Evolutionary conservation across 768 basidiomycete species (phyloP).

Genomic region (Russula griseocarnosa): DNA sequence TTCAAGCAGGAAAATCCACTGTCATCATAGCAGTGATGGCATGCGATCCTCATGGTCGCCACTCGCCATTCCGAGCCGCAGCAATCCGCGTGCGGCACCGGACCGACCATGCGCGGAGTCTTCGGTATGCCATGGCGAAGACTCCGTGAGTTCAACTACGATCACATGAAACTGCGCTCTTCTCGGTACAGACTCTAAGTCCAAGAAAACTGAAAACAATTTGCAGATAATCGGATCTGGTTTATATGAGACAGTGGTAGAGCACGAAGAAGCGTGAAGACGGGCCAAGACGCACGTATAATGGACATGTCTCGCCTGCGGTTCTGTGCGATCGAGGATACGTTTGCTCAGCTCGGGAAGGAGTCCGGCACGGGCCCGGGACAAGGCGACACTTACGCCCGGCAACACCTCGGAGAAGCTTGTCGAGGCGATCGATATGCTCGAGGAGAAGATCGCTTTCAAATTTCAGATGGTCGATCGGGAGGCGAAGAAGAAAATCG

Average conservation of each 20-base stretch:
- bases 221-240: no score
- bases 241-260: constrained; percentile 79
- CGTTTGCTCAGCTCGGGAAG: constrained; percentile 67
- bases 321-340: constrained; percentile 64
- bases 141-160: no score
- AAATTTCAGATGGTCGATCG: constrained; percentile 87
- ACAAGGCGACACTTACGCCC: constrained; percentile 39
- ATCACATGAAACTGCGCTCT: no score
- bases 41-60: no score
- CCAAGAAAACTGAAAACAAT: no score
- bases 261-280: constrained; percentile 77
- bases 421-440: constrained; percentile 72
- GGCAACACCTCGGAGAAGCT: constrained; percentile 74
- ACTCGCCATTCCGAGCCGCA: no score
- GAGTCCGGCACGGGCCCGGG: constrained; percentile 64
- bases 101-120: no score
- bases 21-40: no score
- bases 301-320: constrained; percentile 49
- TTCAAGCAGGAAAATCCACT: no score
- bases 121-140: no score
- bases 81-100: no score
- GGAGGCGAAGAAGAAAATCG: constrained; percentile 92
- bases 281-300: constrained; percentile 30
- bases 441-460: constrained; percentile 82
- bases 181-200: no score